Evolutionary conservation across 2,329 filamentous ascomycete genomes (phyloP).

Genomic region (Rhytidhysteron rufulum): DNA sequence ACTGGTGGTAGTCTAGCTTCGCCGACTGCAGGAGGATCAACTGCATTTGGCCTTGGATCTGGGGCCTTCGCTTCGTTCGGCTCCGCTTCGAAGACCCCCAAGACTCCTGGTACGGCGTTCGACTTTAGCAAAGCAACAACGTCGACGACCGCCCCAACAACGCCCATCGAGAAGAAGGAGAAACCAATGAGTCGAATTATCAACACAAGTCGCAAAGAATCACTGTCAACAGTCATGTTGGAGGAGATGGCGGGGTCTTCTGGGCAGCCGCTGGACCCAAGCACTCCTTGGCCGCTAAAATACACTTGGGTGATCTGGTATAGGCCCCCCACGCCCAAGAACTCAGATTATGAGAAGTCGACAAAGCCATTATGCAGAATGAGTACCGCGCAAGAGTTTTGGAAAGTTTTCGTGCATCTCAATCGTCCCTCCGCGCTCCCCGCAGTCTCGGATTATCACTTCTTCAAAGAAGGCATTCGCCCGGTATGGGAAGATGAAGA

Average conservation of each 20-base stretch:
- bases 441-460: constrained; percentile 93
- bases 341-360: constrained; percentile 97
- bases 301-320: constrained; percentile 97
- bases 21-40: constrained; percentile 72
- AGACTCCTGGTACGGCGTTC: constrained; percentile 75
- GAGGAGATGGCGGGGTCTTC: constrained; percentile 37
- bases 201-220: constrained; percentile 33
- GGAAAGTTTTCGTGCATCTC: constrained; percentile 81
- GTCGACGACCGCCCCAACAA: constrained; percentile 46
- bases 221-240: constrained; percentile 20
- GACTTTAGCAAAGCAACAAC: constrained; percentile 63
- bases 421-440: constrained; percentile 85
- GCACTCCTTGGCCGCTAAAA: constrained; percentile 58
- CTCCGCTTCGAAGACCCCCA: constrained; percentile 75
- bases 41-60: constrained; percentile 88
- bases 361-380: constrained; percentile 81
- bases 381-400: constrained; percentile 84
- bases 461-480: constrained; percentile 94
- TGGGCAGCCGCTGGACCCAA: constrained; percentile 37
- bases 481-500: constrained; percentile 99
- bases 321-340: constrained; percentile 92
- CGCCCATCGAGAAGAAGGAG: constrained; percentile 59
- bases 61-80: constrained; percentile 97
- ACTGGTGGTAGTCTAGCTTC: constrained; percentile 64
- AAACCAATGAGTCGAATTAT: constrained; percentile 27